A percentile compares a stretch with the other conserved stretches of the same genome.
Evolutionary conservation across 1,284 basidiomycete species (phyloP).

Genomic region (Malassezia dermatis): DNA sequence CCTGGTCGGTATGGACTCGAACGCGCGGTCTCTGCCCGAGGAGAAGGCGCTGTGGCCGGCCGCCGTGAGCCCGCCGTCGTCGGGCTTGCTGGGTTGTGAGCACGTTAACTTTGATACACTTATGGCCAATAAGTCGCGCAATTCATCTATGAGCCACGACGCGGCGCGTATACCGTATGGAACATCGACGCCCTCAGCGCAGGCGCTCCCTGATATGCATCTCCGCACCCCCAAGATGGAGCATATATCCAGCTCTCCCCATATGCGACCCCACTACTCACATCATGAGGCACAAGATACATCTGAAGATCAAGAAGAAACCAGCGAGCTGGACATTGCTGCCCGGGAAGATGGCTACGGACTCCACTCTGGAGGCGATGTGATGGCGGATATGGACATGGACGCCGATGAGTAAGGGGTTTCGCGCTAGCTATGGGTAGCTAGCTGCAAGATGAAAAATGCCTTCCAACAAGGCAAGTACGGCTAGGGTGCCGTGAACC

Average conservation of each 20-base stretch:
- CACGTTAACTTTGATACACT: conserved; percentile 48
- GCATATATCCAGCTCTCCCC: background rate
- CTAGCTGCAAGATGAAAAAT: background rate
- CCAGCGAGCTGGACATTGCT: conserved; percentile 38
- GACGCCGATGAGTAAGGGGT: conserved; percentile 29
- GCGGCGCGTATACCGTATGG: background rate
- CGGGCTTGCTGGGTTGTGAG: conserved; percentile 50
- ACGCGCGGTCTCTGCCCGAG: conserved; percentile 68
- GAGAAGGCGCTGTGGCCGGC: conserved; percentile 66
- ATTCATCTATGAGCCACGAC: conserved; percentile 17
- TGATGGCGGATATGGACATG: conserved; percentile 47
- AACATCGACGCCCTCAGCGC: conserved; percentile 8
- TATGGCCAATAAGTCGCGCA: conserved; percentile 36
- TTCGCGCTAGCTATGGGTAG: background rate
- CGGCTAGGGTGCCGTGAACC: background rate
- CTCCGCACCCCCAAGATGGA: background rate
- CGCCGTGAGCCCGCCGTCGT: conserved; percentile 51
- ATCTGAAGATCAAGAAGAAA: conserved; percentile 39
- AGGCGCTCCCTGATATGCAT: background rate
- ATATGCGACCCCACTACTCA: background rate
- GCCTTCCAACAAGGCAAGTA: background rate
- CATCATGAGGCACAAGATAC: conserved; percentile 13
- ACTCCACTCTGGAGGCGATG: conserved; percentile 33
- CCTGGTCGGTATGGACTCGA: conserved; percentile 56
- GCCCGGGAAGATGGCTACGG: conserved; percentile 46